phyloP scores from a whole-genome alignment of 805 yeast species.

The Clavispora fructus region DNA sequence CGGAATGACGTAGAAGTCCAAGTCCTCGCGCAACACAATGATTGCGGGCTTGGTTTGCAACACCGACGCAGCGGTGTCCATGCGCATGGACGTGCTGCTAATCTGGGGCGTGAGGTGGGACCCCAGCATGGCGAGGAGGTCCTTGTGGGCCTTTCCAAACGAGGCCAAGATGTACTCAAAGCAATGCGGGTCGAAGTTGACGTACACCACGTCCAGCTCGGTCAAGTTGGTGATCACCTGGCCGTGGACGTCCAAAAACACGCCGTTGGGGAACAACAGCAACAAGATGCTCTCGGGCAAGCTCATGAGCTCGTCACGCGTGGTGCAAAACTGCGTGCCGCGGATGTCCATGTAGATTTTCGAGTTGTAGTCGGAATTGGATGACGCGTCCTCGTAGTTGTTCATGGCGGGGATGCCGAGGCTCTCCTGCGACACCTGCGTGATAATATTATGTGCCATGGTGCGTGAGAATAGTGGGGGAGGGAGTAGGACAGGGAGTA shows the following conservation, averaged over 20 bases:
- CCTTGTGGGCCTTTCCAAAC: slow-evolving; percentile 66
- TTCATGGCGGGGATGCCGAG: slow-evolving; percentile 12
- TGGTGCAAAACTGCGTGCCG: slow-evolving; percentile 66
- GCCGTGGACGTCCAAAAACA: slow-evolving; percentile 71
- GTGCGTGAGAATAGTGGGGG: not conserved
- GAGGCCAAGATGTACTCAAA: slow-evolving; percentile 75
- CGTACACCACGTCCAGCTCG: slow-evolving; percentile 73
- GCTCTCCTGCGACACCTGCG: slow-evolving; percentile 58
- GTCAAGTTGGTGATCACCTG: slow-evolving; percentile 74
- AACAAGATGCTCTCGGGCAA: slow-evolving; percentile 85
- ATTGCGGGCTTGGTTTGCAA: slow-evolving; percentile 81
- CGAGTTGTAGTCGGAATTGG: slow-evolving; percentile 53
- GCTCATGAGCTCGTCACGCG: slow-evolving; percentile 85
- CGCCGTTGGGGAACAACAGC: slow-evolving; percentile 88
- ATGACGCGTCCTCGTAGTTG: slow-evolving; percentile 17
- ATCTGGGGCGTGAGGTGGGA: slow-evolving; percentile 29
- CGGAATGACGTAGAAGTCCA: slow-evolving; percentile 89
- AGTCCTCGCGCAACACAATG: slow-evolving; percentile 87
- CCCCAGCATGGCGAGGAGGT: slow-evolving; percentile 29
- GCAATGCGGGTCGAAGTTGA: slow-evolving; percentile 82
- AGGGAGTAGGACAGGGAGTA: no score
- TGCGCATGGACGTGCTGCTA: slow-evolving; percentile 13
- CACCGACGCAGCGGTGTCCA: slow-evolving; percentile 49
- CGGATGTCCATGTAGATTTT: slow-evolving; percentile 74
- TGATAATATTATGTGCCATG: slow-evolving; percentile 52